Conservation (phyloP, 2,329 filamentous ascomycete species). For the Esteya vermicola region DNA sequence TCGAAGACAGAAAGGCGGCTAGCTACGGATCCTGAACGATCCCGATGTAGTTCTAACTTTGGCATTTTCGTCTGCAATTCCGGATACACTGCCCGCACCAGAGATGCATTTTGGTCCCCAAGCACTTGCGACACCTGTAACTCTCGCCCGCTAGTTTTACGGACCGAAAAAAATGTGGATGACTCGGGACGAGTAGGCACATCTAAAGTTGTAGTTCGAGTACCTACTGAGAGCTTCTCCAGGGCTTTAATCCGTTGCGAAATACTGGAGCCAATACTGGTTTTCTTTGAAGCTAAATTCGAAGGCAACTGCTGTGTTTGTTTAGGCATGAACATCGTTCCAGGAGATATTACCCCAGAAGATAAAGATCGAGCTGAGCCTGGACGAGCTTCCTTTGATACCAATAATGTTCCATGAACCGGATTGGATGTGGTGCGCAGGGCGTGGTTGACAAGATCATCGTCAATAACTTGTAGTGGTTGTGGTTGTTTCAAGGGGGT, state of each 20-base stretch:
- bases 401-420: slow-evolving; percentile 28
- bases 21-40: slow-evolving; percentile 38
- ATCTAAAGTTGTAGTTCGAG: slow-evolving; percentile 12
- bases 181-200: slow-evolving; percentile 19
- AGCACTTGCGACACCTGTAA: slow-evolving; percentile 30
- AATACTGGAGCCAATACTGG: slow-evolving; percentile 78
- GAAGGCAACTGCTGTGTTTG: slow-evolving; percentile 34
- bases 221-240: slow-evolving; percentile 53
- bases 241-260: slow-evolving; percentile 90
- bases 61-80: slow-evolving; percentile 32
- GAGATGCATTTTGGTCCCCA: too few relatives aligned
- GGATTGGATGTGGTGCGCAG: slow-evolving; percentile 36
- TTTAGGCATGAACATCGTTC: slow-evolving; percentile 40
- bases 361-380: too few relatives aligned
- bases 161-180: slow-evolving; percentile 46
- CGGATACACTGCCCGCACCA: too few relatives aligned
- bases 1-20: slow-evolving; percentile 44
- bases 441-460: slow-evolving; percentile 12
- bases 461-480: background rate
- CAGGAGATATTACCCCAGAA: slow-evolving; percentile 40
- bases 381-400: slow-evolving; percentile 30
- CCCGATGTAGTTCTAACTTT: slow-evolving; percentile 21
- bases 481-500: slow-evolving; percentile 14
- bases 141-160: slow-evolving; percentile 26
- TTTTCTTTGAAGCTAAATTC: slow-evolving; percentile 52